Evolutionary conservation across 305 asterid species (phyloP), one percentile per base, ranked within the genome.

Genomic region (Ajuga reptans): DNA sequence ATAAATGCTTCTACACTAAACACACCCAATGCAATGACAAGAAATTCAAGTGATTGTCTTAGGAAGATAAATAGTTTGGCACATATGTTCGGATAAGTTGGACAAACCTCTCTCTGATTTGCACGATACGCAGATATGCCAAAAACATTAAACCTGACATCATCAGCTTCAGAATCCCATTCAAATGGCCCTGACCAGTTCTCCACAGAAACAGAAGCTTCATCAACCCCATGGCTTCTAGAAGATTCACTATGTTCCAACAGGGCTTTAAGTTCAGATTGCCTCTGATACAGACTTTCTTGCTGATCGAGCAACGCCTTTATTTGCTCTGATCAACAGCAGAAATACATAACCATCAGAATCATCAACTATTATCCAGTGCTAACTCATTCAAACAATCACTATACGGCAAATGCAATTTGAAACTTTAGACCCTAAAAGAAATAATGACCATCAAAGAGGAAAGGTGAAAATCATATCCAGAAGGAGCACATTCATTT

Each of bases 101-200:
- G 52, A 5, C 68, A 42, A 66, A 90, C 97, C 97, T 92, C 98
- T 37, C 84, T 84, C 79, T 92, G 98, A 81, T 92, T 92, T 61
- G 97, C 85, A 58, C 98, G 97, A 77, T 90, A 92, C 2, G 86
- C 43, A 9, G 97, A 78, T 72, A 92, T 90, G 39, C 97, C 97
- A 45, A 92, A 92, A 64, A 92, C 75, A 76, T 92, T 92, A 72
- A 92, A 85, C 86, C 95, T 84, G 68, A 85, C 72, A 76, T 92
- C 97, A 74, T 90, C 90, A 76, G 90, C 98, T 77, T 63, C 74
- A 10, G 86, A 64, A 68, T 90, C 97, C 98, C 98, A 92, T 70
- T 82, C 88, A 74, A 92, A 92, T 31, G 75, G 37, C 55, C 85
- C 88, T 33, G 92, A 86, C 96, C 97, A 92, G 59, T 81, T 77